Evolutionary conservation across 441 rosid genomes (phyloP), one percentile per base, ranked within the genome.

Genomic region (Populus tomentosa): DNA sequence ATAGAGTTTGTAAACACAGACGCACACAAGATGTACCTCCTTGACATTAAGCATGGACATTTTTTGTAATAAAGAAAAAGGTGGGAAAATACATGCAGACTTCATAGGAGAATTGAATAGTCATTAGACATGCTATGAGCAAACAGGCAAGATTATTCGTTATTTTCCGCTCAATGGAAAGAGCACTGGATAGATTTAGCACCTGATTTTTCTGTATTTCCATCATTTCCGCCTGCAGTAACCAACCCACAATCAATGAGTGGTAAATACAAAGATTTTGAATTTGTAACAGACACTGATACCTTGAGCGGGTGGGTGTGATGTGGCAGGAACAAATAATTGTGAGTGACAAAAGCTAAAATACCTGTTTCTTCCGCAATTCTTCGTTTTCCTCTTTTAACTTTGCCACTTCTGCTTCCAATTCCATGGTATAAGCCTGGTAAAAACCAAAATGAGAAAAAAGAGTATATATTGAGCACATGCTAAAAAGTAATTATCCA

Each of bases 191-290:
- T 38, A 72, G 59, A 10, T 35, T 35, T 35, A 59, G 56, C 61
- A 95, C 99, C 99, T 95, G 91, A 83, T 91, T 89, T 85, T 91
- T 89, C 88, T 90, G 97, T 87, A 89, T 84, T 82, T 94, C 90
- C 84, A 89, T 79, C 16, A 90, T 82, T 85, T 89, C 90, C 14
- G 62, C 91, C 98, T 92, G 92, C 79, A 84, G 80, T 53, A 86
- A 74, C 64, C 71, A 77, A 74, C 71, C 65, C 26, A 73, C 3
- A 70, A 71, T 21, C 32, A 70, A 67, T 71, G 56, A 46, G 20
- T 14, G 20, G 56, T 14, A 14, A 46, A 14, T 14, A 46, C 56
- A 46, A 46, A 46, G 20, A 2, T 46, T 46, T 46, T 46, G 56
- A 46, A 5, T 46, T 46, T 46, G 7, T 46, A 46, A 14, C 56